Evolutionary conservation across 768 basidiomycete genomes (phyloP), one percentile per base, ranked within the genome.

Genomic region (Neoboletus brunneissimus): DNA sequence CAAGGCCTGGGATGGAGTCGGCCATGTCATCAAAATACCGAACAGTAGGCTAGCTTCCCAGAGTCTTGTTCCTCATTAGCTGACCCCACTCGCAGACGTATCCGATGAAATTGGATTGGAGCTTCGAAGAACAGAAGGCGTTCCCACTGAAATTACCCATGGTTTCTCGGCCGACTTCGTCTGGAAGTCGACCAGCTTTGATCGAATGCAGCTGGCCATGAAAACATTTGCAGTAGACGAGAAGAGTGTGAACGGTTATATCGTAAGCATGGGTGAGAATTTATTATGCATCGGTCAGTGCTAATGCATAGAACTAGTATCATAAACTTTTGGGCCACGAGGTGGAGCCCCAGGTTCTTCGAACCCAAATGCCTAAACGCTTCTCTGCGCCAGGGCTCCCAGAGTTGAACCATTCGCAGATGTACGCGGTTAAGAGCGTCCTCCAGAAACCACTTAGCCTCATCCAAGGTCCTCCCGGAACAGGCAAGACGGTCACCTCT

Each of bases 211-310:
- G 70, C 81, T 94, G 34, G 96, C 97, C 0, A 98, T 99, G 96
- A 98, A 98, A 81, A 98, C 95, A 1, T 99, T 99, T 69, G 97
- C 97, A 9, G 90, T 99, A 18, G 97, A 99, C 64, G 97, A 99
- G 74, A 97, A 98, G 80, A 97, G 94, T 70, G 97, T 99, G 64
- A 95, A 92, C 68, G 97, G 96, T 12, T 99, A 98, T 62, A 99
- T 99, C 57, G 92, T 94, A 71, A 72, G 91, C 76, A n/a, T 45
- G 10, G 25, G 35, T 20, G 23, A 35, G 35, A 35, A 4, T 52
- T 59, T 59, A 54, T 50, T 10, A 20, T 31, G 18, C 7, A 4
- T n/a, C 7, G 27, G 25, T 18, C 12, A 12, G 22, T 3, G 31
- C 51, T 67, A 23, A 67, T 22, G n/a, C 27, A 9, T 51, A 16